These are phyloP conservation scores for Zychaea mexicana DNA, from an alignment of 371 early-diverging fungal species.

Conservation along the genomic window DNA sequence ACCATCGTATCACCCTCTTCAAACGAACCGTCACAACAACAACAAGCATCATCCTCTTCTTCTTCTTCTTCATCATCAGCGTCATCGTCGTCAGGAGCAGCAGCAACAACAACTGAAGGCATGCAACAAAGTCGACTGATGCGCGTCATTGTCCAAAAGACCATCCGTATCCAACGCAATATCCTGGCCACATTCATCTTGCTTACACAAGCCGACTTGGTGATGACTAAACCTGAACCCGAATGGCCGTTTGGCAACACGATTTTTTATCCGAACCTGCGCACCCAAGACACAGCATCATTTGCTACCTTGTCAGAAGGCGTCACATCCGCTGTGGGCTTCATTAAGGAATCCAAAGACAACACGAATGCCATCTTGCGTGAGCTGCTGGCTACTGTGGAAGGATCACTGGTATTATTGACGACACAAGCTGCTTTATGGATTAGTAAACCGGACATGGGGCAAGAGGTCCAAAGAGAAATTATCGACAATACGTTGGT, in stretches of 20 bases:
- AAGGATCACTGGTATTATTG: conserved; percentile 28
- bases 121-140: conserved; percentile 21
- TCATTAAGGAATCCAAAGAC: conserved; percentile 25
- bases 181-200: conserved; percentile 22
- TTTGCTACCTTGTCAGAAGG: conserved; percentile 42
- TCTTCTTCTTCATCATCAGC: background rate
- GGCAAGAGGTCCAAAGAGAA: conserved; percentile 20
- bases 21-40: background rate
- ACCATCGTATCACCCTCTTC: conserved; percentile 8
- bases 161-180: conserved; percentile 21
- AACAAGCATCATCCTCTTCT: background rate
- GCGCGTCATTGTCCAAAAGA: conserved; percentile 11
- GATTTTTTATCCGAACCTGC: conserved; percentile 30
- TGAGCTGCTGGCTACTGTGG: conserved; percentile 21
- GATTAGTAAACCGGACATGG: conserved; percentile 37
- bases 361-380: background rate
- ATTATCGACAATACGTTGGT: conserved; percentile 31
- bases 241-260: conserved; percentile 44
- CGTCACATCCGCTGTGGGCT: conserved; percentile 23
- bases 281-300: conserved; percentile 16
- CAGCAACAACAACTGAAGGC: background rate
- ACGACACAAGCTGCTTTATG: conserved; percentile 35
- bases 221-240: conserved; percentile 15
- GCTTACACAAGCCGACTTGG: conserved; percentile 23
- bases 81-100: background rate